phyloP scores from a whole-genome alignment of 1,284 basidiomycete genomes.

The Melampsora americana region DNA sequence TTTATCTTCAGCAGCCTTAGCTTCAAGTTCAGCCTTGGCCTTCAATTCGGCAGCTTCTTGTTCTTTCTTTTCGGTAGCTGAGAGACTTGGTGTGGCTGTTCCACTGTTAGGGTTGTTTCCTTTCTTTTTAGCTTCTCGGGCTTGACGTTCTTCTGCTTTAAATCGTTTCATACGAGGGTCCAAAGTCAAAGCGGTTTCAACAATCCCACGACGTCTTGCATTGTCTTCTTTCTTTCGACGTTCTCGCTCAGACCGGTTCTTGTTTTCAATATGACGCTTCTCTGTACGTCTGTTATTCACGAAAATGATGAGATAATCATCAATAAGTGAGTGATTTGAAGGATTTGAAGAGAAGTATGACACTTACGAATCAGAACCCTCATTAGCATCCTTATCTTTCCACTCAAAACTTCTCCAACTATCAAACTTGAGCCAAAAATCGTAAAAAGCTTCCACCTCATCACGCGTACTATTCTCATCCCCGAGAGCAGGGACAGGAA shows the following conservation, averaged over 20 bases:
- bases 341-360: not conserved
- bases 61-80: conserved; percentile 58
- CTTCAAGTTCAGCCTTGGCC: conserved; percentile 69
- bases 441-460: conserved; percentile 88
- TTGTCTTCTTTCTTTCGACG: conserved; percentile 98
- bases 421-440: conserved; percentile 99
- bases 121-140: conserved; percentile 82
- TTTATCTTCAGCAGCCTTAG: conserved; percentile 67
- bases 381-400: conserved; percentile 96
- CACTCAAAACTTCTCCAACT: conserved; percentile 98
- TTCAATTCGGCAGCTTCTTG: conserved; percentile 72
- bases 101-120: conserved; percentile 58
- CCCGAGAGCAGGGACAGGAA: conserved; percentile 81
- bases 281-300: conserved; percentile 75
- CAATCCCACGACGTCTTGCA: conserved; percentile 77
- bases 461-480: conserved; percentile 69
- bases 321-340: not conserved
- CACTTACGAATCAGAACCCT: conserved; percentile 84
- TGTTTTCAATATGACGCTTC: conserved; percentile 98
- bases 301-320: conserved; percentile 44
- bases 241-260: conserved; percentile 95
- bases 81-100: conserved; percentile 53
- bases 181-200: conserved; percentile 77
- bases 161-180: conserved; percentile 98
- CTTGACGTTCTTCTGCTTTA: conserved; percentile 93